Conservation (phyloP, 148 eudicot species). For the Euryodendron excelsum region DNA sequence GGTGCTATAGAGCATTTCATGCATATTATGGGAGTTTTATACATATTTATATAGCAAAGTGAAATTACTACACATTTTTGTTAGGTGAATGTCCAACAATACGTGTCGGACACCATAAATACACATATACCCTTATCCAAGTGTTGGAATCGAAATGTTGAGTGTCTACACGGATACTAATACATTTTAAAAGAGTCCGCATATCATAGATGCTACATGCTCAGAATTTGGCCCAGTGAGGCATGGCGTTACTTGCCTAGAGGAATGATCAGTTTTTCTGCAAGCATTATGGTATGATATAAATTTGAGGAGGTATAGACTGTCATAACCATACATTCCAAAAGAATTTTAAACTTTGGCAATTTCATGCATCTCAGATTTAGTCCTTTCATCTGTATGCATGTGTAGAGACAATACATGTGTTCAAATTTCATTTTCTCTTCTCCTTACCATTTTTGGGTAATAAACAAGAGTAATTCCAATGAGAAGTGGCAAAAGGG, state of each 20-base stretch:
- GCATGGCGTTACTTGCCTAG: not conserved
- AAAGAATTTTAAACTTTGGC: not conserved
- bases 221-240: not conserved
- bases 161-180: too few relatives aligned
- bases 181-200: too few relatives aligned
- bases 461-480: not conserved
- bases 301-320: not conserved
- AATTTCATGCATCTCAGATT: not conserved
- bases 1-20: too few relatives aligned
- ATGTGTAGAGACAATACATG: not conserved
- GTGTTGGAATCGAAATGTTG: too few relatives aligned
- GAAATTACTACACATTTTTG: too few relatives aligned
- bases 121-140: too few relatives aligned
- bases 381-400: conserved; percentile 5
- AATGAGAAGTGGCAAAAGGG: not conserved
- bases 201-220: too few relatives aligned
- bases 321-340: not conserved
- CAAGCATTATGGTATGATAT: not conserved
- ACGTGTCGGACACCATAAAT: too few relatives aligned
- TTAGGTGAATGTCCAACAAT: too few relatives aligned
- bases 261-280: not conserved
- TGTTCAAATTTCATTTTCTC: not conserved
- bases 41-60: too few relatives aligned
- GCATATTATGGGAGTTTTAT: too few relatives aligned
- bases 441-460: not conserved